Evolutionary conservation across 805 yeast species (phyloP), one percentile per base, ranked within the genome.

Genomic region (Pichia membranifaciens): DNA sequence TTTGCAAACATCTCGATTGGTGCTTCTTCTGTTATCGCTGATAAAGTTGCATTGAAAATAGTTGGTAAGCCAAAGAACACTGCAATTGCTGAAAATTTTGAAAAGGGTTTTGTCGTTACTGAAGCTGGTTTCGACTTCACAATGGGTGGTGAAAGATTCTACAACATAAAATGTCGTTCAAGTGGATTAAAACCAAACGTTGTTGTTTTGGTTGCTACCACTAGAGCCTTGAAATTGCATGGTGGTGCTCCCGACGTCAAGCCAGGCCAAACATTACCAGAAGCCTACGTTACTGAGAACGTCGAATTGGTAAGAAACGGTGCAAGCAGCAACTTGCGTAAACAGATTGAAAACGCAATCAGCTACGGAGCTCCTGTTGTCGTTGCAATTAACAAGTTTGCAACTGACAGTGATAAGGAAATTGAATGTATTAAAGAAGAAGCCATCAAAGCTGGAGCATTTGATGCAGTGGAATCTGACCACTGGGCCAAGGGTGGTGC

Each of bases 81-180:
- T 16, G 58, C 69, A 16, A 58, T 68, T 43, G 72, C 73, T 47
- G 76, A 75, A 58, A 23, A 41, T 15, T 29, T 31, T 29, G 23
- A 50, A 32, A 76, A 75, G 55, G 93, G 95, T 52, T 85, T 78
- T 57, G 95, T 85, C 51, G 84, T 85, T 45, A 85, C 95, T 41
- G 95, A 85, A 66, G 95, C 95, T 17, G 95, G 95, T 52, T 85
- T 85, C 69, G 95, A 85, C 67, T 85, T 85, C 73, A 85, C 93
- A 44, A 85, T 85, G 95, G 95, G 95, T 62, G 95, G 95, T 65
- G 95, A 85, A 71, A 73, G 95, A 68, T 85, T 85, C 67, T 73
- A 83, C 65, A 84, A 85, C 67, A 85, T 85, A 69, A 85, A 85
- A 66, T 82, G 90, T 64, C 76, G 93, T 62, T 75, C 89, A 9